Evolutionary conservation across 2,329 filamentous ascomycete genomes (phyloP), one percentile per base, ranked within the genome.

Genomic region (Colletotrichum eremochloae): DNA sequence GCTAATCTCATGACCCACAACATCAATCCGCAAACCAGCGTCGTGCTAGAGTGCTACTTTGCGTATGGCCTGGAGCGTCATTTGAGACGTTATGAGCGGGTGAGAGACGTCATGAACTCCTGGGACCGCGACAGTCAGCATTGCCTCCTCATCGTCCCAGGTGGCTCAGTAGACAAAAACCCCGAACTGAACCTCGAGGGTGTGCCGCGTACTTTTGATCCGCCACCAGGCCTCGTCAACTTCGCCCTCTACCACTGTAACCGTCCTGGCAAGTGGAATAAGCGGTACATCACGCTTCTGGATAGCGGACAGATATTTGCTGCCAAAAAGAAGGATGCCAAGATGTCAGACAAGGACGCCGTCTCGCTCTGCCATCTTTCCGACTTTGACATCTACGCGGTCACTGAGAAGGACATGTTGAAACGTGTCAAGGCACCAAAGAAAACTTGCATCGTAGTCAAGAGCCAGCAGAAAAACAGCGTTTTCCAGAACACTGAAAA

Each of bases 311-410:
- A 97, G 79, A 84, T 92, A 38, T 82, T 86, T 57, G 86, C 91
- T 36, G 89, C 93, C 52, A 97, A 96, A 82, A 95, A 93, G 76
- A 78, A 84, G 1, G 84, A 87, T n/a, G 86, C 90, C 15, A 87
- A 86, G 69, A 79, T 85, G 5, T 83, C 84, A 1, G 89, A 91
- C 60, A 94, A 94, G 80, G 92, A 95, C 64, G 84, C 87, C 42
- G 82, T 86, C 15, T 92, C 89, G 73, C 85, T 97, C 44, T 97
- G 94, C 80, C 94, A 97, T 81, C 81, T 98, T 60, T 94, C 94
- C 2, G 95, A 98, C 81, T 98, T 96, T 80, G 96, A 98, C 78
- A 93, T 98, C 61, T 98, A 98, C 82, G 89, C 87, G 1, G 93
- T 94, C 1, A 94, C 91, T 6, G 86, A 89, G 63, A 88, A 89